Evolutionary conservation across 2,329 filamentous ascomycete species (phyloP).

Genomic region (Aaosphaeria arxii): DNA sequence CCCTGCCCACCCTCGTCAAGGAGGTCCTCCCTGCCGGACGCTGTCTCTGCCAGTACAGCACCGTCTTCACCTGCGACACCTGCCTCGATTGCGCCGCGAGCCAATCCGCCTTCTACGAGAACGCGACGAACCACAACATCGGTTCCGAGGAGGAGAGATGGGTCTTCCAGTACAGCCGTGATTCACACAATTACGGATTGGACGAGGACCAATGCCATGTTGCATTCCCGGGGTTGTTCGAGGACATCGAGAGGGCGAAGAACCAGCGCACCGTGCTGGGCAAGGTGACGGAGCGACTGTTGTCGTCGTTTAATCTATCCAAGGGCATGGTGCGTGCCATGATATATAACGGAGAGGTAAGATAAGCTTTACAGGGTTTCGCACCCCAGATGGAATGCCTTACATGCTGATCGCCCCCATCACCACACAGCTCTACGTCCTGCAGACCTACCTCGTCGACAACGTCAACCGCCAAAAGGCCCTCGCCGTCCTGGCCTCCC

Average conservation of each 20-base stretch:
- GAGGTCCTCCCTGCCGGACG: conserved; percentile 30
- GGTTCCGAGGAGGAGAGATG: conserved; percentile 18
- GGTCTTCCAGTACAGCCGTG: conserved; percentile 26
- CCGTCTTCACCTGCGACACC: conserved; percentile 27
- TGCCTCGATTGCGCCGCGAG: conserved; percentile 29
- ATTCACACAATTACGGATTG: conserved; percentile 27
- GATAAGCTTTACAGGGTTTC: conserved; percentile 10
- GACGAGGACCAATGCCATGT: conserved; percentile 14
- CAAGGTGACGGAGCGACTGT: background rate
- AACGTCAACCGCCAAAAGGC: background rate
- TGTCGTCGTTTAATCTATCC: background rate
- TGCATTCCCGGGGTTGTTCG: background rate
- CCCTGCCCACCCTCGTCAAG: conserved; percentile 26
- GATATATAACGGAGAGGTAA: conserved; percentile 3
- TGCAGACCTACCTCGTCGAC: background rate
- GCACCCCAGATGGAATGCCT: too few species aligned
- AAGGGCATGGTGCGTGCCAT: background rate
- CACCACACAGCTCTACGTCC: background rate
- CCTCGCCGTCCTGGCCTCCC: background rate
- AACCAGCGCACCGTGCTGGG: background rate
- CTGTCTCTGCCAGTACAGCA: conserved; percentile 31
- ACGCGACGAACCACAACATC: conserved; percentile 6
- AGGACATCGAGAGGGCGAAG: background rate
- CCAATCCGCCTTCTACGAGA: conserved; percentile 15
- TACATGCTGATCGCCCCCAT: background rate